A percentile compares a stretch with the other conserved stretches of the same genome.
These are phyloP conservation scores for Alternaria sp. DNA, from an alignment of 2,329 filamentous ascomycete species.

Conservation along the genomic window DNA sequence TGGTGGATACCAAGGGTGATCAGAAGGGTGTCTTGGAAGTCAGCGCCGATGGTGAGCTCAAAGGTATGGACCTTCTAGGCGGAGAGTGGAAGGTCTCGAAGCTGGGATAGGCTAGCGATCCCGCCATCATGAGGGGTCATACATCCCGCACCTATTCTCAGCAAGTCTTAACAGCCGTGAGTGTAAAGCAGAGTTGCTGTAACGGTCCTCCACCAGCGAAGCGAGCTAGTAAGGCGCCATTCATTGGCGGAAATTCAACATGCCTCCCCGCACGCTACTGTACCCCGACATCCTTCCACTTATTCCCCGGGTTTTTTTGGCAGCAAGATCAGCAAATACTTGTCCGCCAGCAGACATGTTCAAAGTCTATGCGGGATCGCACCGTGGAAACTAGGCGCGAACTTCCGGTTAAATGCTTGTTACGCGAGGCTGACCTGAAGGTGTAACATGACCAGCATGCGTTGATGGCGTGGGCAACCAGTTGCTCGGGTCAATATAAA, in stretches of 20 bases:
- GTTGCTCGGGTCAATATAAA: constrained; percentile 16
- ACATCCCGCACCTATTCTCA: background rate
- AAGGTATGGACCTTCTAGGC: constrained; percentile 34
- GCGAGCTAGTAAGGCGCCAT: constrained; percentile 1
- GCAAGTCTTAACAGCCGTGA: background rate
- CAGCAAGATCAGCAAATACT: constrained; percentile 16
- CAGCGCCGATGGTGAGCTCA: constrained; percentile 34
- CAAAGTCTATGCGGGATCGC: background rate
- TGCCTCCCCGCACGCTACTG: constrained; percentile 24
- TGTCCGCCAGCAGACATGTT: constrained; percentile 2
- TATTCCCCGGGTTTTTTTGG: constrained; percentile 20
- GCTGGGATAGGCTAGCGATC: constrained; percentile 25
- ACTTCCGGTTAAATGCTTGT: constrained; percentile 24
- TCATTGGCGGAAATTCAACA: constrained; percentile 33
- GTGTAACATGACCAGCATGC: constrained; percentile 16
- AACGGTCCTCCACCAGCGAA: background rate
- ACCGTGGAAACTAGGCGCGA: constrained; percentile 33
- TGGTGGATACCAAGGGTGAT: constrained; percentile 45
- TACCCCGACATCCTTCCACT: constrained; percentile 23
- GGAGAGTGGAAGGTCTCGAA: constrained; percentile 46
- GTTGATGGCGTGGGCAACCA: constrained; percentile 8
- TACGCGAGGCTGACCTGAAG: constrained; percentile 8
- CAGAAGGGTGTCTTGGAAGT: constrained; percentile 40
- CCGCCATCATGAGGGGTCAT: background rate
- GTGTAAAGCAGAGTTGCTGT: background rate